Base-by-base conservation (phyloP, 2,329 filamentous ascomycete species). In the Eutypella sp. region DNA sequence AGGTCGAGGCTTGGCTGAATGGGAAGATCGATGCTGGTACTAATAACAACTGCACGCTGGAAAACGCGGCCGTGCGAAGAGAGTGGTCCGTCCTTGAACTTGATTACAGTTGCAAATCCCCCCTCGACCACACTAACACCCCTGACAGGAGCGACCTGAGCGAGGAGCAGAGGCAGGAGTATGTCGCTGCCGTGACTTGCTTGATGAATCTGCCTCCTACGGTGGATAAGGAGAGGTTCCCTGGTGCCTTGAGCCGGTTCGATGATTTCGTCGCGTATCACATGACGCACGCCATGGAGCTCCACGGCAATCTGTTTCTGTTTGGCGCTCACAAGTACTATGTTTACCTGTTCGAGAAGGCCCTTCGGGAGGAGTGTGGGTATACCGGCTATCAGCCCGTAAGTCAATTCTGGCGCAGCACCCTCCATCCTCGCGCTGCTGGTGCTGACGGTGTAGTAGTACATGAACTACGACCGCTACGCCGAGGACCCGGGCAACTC, bases 391-490 rank as follows among this genome's bases (percentile, higher is more conserved):
- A 60, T 33, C 29, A 33, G 29, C 29, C 29, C 13, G 29, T 33
- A 33, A 5, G 29, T 33, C 5, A 33, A 33, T 25, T 18, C 20
- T 16, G 20, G 11, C 5, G 29, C 29, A 33, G 11, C n/a, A n/a
- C n/a, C n/a, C n/a, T n/a, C 29, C 6, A 33, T 16, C 27, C 29
- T 7, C 5, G 5, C 13, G 5, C 11, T 33, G 29, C 13, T 33
- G 29, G 13, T 15, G 13, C 29, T 33, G 29, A 33, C 29, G 5
- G 16, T 33, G 29, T 33, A 19, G 3, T 5, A 65, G 29, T 73
- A 71, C 55, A 66, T 65, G 55, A 71, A 74, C 52, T 75, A 72
- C 71, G 64, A 64, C 13, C 65, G 65, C 50, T 66, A 64, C 57
- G 60, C 68, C 7, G 46, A 57, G 4, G 66, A 60, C 65, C 3